Base-by-base conservation (phyloP, 169 alveolate genomes). In the Hepatocystis sp. region DNA sequence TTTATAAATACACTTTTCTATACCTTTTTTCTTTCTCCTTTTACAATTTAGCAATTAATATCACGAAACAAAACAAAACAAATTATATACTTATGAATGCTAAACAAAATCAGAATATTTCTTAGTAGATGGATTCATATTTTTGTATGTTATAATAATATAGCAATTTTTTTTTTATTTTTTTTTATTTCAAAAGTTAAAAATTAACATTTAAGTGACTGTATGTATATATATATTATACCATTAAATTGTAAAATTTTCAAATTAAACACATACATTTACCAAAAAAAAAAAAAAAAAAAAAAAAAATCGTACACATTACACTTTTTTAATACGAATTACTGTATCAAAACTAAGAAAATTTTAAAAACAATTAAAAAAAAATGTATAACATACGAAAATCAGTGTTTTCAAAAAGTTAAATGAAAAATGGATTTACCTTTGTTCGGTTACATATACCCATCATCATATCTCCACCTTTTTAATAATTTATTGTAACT, bases 391-490 rank as follows among this genome's bases (percentile, higher is more conserved):
- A 17, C 76, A 15, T 1, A n/a, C n/a, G n/a, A n/a, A 27, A 36
- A 46, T 61, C 76, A 61, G 76, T 47, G 7, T 61, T 53, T 23
- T 61, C 17, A 39, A 61, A 61, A 39, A 61, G 47, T n/a, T 36
- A 61, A 32, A 61, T 44, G 25, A 25, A 17, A 53, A 53, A 53
- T 10, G 19, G 27, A 2, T 25, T 23, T 34, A 25, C 21, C 21
- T 47, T 21, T 47, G 34, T 4, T 32, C 46, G 15, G 5, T 65
- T 67, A 78, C 21, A 78, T 47, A 47, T 78, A 78, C 13, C 23
- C 89, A 78, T 78, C 89, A 49, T 78, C 89, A 52, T 78, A 78
- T 27, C 89, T 78, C 89, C 89, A 78, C 39, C 89, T 78, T 61
- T 49, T 78, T 63, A 78, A 55, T 52, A 78, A 47, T 44, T 78